Conservation (phyloP, 495 filamentous ascomycete species). For the Saxophila tyrrhenica region DNA sequence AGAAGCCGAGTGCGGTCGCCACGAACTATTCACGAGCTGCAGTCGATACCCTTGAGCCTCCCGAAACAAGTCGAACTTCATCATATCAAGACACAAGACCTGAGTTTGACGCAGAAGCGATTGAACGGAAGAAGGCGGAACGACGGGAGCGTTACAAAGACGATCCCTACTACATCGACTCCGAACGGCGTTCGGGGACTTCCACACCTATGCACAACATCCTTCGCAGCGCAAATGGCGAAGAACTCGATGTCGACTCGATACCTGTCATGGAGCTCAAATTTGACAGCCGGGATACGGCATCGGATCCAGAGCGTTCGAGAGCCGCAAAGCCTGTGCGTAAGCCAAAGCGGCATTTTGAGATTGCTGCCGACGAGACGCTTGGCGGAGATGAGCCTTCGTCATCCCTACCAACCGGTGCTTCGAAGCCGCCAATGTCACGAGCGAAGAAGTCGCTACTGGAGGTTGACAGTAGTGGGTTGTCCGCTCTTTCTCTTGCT, state of each 20-base stretch:
- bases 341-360: conserved; percentile 31
- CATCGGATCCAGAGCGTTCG: conserved; percentile 8
- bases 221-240: conserved; percentile 53
- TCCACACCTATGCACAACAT: conserved; percentile 65
- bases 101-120: conserved; percentile 50
- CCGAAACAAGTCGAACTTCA: conserved; percentile 27
- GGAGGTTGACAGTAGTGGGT: conserved; percentile 72
- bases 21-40: conserved; percentile 17
- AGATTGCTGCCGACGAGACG: conserved; percentile 33
- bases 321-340: conserved; percentile 17
- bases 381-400: conserved; percentile 20
- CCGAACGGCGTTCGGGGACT: conserved; percentile 39
- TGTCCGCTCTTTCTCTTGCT: conserved; percentile 54
- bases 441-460: conserved; percentile 49
- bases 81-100: conserved; percentile 58
- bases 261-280: conserved; percentile 92
- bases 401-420: neutral
- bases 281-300: conserved; percentile 38
- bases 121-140: conserved; percentile 53
- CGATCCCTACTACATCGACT: conserved; percentile 87
- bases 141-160: conserved; percentile 71
- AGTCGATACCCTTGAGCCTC: conserved; percentile 40
- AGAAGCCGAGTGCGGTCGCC: conserved; percentile 24
- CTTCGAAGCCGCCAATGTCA: conserved; percentile 22
- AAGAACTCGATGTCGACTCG: conserved; percentile 74